Percentiles rank a stretch among this genome's conserved stretches.
Conservation (phyloP, 345 rosid genomes). For the Psidium friedrichsthalianum region DNA sequence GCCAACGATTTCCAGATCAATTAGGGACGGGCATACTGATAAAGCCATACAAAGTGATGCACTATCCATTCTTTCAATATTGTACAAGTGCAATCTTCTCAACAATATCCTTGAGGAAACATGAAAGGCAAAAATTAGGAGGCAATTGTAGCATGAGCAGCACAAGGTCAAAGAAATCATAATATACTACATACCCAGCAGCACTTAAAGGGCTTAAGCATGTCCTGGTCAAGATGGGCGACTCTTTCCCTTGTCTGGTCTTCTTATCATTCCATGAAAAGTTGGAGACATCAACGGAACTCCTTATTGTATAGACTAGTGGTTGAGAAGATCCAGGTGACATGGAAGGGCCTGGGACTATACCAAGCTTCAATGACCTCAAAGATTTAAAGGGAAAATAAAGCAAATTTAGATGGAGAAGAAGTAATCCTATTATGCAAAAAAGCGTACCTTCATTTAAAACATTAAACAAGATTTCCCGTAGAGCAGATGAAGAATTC, state of each 20-base stretch:
- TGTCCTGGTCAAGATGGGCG: slow-evolving; percentile 50
- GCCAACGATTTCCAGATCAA: slow-evolving; percentile 80
- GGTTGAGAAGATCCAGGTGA: slow-evolving; percentile 45
- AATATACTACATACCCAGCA: slow-evolving; percentile 39
- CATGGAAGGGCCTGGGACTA: slow-evolving; percentile 47
- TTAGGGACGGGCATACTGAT: slow-evolving; percentile 56
- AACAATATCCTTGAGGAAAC: slow-evolving; percentile 36
- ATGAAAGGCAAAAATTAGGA: slow-evolving; percentile 5
- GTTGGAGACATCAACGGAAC: slow-evolving; percentile 45
- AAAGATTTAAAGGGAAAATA: background rate
- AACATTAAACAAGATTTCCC: background rate
- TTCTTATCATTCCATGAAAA: slow-evolving; percentile 69
- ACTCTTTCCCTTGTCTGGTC: slow-evolving; percentile 65
- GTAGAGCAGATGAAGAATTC: background rate
- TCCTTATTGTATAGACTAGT: slow-evolving; percentile 43
- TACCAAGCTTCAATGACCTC: slow-evolving; percentile 78
- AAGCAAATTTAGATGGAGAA: background rate
- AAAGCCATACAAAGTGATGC: slow-evolving; percentile 46
- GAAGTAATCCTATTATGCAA: background rate
- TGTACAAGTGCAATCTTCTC: slow-evolving; percentile 78
- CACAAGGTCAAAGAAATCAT: background rate
- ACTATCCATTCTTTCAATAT: slow-evolving; percentile 45
- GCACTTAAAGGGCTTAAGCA: slow-evolving; percentile 51
- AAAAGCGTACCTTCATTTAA: background rate
- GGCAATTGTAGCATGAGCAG: background rate